Conservation (phyloP, 306 rosid species). For the Quercus aquifolioides region DNA sequence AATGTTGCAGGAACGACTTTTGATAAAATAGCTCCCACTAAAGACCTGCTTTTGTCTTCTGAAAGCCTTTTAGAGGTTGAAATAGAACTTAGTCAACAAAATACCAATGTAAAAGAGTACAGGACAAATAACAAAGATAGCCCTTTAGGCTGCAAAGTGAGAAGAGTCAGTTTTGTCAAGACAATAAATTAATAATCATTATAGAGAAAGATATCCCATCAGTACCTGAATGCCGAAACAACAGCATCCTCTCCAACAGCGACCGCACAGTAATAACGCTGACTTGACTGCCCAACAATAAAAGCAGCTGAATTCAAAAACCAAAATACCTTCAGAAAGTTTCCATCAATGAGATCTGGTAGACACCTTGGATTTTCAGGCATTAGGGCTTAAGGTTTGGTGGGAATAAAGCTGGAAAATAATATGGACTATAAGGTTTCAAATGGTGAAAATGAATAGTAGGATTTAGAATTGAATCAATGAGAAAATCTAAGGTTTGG, state of each 20-base stretch:
- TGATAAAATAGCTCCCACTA: constrained; percentile 89
- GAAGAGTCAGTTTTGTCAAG: not conserved
- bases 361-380: too few species aligned
- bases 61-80: constrained; percentile 60
- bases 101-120: not conserved
- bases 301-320: constrained; percentile 99
- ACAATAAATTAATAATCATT: not conserved
- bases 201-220: constrained; percentile 12
- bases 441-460: too few species aligned
- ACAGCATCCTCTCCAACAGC: constrained; percentile 93
- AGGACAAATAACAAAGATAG: constrained; percentile 3
- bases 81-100: constrained; percentile 27
- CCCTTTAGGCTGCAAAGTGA: not conserved
- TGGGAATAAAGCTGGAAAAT: too few species aligned
- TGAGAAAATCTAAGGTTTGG: too few species aligned
- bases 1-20: constrained; percentile 90
- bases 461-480: too few species aligned
- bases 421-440: too few species aligned
- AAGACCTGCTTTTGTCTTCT: constrained; percentile 81
- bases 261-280: constrained; percentile 88
- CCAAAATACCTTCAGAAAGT: constrained; percentile 81
- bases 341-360: constrained; percentile 27
- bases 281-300: constrained; percentile 99
- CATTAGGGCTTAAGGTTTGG: too few species aligned
- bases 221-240: constrained; percentile 94